Conservation (phyloP, 2,329 filamentous ascomycete genomes). For the Ascochyta lentis region DNA sequence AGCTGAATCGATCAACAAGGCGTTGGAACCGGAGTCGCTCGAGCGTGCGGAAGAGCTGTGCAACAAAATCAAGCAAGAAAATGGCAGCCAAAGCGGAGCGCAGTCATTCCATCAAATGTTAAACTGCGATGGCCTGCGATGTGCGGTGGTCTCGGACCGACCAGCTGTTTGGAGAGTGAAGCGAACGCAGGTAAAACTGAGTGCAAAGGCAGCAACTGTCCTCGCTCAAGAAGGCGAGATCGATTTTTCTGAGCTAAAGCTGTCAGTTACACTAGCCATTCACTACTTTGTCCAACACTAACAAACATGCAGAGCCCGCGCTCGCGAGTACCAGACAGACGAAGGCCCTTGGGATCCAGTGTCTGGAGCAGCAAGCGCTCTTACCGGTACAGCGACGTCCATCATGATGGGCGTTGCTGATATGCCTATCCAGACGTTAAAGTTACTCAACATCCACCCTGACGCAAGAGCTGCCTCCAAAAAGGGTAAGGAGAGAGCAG, state of each 20-base stretch:
- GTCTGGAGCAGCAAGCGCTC: constrained; percentile 68
- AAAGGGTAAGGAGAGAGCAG: constrained; percentile 37
- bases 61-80: constrained; percentile 47
- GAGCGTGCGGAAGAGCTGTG: constrained; percentile 47
- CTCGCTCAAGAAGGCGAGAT: constrained; percentile 47
- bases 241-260: constrained; percentile 46
- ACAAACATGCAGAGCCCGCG: constrained; percentile 38
- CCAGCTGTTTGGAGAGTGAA: constrained; percentile 50
- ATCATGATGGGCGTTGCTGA: constrained; percentile 86
- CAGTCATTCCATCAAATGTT: constrained; percentile 49
- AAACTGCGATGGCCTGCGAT: constrained; percentile 48
- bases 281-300: constrained; percentile 2
- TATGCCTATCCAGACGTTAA: constrained; percentile 63
- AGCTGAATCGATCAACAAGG: constrained; percentile 47
- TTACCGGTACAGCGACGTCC: constrained; percentile 82
- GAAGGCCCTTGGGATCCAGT: constrained; percentile 51
- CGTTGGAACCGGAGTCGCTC: constrained; percentile 46
- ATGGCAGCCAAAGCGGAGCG: constrained; percentile 47
- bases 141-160: constrained; percentile 39
- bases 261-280: constrained; percentile 33
- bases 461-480: constrained; percentile 33
- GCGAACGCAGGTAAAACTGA: constrained; percentile 46
- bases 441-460: constrained; percentile 55
- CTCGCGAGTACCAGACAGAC: constrained; percentile 50
- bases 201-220: constrained; percentile 47